Conservation (phyloP, 1,284 basidiomycete species). For the Microbotryum silenes-acaulis region DNA sequence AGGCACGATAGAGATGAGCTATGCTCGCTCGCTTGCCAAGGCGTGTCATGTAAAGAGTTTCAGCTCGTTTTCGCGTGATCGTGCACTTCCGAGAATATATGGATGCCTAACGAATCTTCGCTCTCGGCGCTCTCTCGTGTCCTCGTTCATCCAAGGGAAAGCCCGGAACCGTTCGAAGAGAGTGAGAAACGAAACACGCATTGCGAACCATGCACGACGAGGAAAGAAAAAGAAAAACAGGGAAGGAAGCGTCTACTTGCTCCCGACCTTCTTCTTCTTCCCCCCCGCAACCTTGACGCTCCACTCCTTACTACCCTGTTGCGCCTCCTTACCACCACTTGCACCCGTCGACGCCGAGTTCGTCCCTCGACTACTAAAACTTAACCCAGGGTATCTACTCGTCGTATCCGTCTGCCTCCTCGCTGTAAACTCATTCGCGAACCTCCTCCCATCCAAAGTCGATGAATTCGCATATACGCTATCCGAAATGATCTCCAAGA, state of each 20-base stretch:
- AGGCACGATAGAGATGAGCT: too few relatives aligned
- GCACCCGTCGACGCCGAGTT: conserved; percentile 6
- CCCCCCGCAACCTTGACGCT: conserved; percentile 33
- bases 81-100: too few relatives aligned
- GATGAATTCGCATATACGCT: conserved; percentile 79
- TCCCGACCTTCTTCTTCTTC: conserved; percentile 31
- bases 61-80: too few relatives aligned
- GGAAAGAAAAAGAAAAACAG: too few relatives aligned
- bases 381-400: conserved; percentile 19
- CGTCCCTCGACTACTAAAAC: conserved; percentile 12
- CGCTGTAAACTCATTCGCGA: conserved; percentile 43
- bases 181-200: too few relatives aligned
- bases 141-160: too few relatives aligned
- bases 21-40: too few relatives aligned
- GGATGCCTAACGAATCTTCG: too few relatives aligned
- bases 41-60: too few relatives aligned
- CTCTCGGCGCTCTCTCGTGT: too few relatives aligned
- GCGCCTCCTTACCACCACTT: conserved; percentile 26
- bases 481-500: conserved; percentile 82
- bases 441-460: conserved; percentile 87
- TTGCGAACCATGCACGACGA: too few relatives aligned
- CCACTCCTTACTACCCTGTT: conserved; percentile 28
- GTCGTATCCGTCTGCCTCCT: conserved; percentile 33
- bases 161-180: too few relatives aligned
- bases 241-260: conserved; percentile 7